phyloP scores from a whole-genome alignment of 805 yeast genomes.

The baker's yeast (Saccharomyces cerevisiae) region DNA sequence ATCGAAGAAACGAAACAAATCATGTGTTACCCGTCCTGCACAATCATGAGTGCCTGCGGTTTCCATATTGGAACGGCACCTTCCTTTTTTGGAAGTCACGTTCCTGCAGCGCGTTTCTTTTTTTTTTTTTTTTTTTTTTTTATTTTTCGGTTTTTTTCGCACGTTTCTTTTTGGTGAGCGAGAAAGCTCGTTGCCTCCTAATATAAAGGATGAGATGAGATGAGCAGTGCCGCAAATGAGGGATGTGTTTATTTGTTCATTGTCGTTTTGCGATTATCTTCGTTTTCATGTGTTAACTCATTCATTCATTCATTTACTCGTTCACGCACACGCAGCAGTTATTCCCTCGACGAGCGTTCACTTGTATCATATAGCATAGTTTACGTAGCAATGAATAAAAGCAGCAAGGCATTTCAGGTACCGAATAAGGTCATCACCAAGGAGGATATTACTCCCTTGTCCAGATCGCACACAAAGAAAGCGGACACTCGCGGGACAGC shows the following conservation, averaged over 20 bases:
- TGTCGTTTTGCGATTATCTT: background rate
- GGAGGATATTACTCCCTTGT: slow-evolving; percentile 22
- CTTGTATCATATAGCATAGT: background rate
- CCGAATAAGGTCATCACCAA: slow-evolving; percentile 20
- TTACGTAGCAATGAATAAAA: slow-evolving; percentile 3
- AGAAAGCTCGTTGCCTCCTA: background rate
- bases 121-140: background rate
- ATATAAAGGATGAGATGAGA: background rate
- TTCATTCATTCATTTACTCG: background rate
- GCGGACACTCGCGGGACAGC: background rate
- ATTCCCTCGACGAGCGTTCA: background rate
- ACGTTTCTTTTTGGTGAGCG: background rate
- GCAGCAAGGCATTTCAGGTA: slow-evolving; percentile 14
- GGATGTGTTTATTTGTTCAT: background rate
- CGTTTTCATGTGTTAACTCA: background rate
- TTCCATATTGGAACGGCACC: background rate
- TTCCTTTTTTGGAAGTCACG: background rate
- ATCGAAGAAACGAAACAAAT: background rate
- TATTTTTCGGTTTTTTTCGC: background rate
- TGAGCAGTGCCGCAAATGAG: background rate
- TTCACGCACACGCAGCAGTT: background rate
- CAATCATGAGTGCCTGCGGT: background rate
- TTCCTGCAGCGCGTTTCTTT: slow-evolving; percentile 1
- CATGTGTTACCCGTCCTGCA: background rate
- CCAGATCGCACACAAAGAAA: slow-evolving; percentile 3